Percentiles rank a stretch among this genome's conserved stretches.
Evolutionary conservation across 106 monocot genomes (phyloP).

Genomic region (Dioscorea alata): DNA sequence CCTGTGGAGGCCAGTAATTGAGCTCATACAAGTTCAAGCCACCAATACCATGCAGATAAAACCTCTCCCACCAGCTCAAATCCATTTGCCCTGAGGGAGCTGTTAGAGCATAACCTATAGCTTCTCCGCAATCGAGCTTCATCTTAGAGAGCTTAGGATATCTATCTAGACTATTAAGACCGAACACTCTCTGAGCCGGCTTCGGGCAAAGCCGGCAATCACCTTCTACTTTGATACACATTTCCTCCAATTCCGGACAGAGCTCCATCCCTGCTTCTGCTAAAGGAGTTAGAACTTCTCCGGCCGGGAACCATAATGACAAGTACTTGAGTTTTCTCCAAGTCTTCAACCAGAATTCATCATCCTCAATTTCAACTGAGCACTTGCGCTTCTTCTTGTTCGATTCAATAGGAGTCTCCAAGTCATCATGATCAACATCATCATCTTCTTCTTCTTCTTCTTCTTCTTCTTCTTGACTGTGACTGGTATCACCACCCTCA

Average conservation of each 20-base stretch:
- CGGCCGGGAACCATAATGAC: slow-evolving; percentile 80
- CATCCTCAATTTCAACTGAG: neutral
- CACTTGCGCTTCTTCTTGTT: slow-evolving; percentile 43
- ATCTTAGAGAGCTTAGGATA: slow-evolving; percentile 62
- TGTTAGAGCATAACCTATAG: slow-evolving; percentile 66
- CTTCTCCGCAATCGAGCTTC: slow-evolving; percentile 86
- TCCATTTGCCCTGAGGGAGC: slow-evolving; percentile 91
- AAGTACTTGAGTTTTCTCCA: slow-evolving; percentile 54
- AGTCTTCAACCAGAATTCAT: slow-evolving; percentile 28
- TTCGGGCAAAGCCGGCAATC: slow-evolving; percentile 55
- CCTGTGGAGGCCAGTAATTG: slow-evolving; percentile 99
- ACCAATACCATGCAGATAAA: slow-evolving; percentile 69
- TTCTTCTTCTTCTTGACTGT: too few species aligned
- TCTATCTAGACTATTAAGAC: slow-evolving; percentile 34
- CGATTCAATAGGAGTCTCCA: too few species aligned
- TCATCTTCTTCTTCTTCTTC: neutral
- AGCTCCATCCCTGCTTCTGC: slow-evolving; percentile 37
- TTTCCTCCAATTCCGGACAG: slow-evolving; percentile 72
- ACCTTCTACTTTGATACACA: slow-evolving; percentile 83
- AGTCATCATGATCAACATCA: neutral
- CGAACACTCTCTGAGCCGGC: slow-evolving; percentile 39
- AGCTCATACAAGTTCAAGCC: slow-evolving; percentile 56
- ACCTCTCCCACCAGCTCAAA: slow-evolving; percentile 88
- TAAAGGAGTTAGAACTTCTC: slow-evolving; percentile 56
- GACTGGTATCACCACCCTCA: neutral